Base-by-base conservation (phyloP, 2,329 filamentous ascomycete genomes). In the Colletotrichum tamarilloi region DNA sequence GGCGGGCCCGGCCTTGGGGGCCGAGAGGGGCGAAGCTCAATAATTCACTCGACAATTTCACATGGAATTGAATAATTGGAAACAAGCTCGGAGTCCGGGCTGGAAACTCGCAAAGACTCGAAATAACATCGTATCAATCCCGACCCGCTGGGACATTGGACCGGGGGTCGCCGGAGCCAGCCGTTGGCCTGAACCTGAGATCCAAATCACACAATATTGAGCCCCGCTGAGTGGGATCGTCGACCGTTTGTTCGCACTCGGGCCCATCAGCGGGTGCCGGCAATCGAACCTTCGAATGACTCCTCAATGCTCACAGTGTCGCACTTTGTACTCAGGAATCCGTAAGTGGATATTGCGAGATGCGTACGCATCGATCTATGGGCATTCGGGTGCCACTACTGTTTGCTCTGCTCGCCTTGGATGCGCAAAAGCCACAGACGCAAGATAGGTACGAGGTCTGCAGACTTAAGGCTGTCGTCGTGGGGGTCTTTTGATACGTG, bases 91-190 rank as follows among this genome's bases (percentile, higher is more conserved):
- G 22, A 26, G 38, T 9, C 14, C 35, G 19, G 26, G 35, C 19
- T 60, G 38, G 38, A 42, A 42, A 19, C 38, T 42, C 6, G 22
- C n/a, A 16, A 38, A 26, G 60, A 38, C 42, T 58, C 38, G n/a
- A 56, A 64, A 56, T 26, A 56, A 60, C 24, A 55, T 70, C 59
- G 56, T 73, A 60, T 73, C 67, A 28, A 69, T 59, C 66, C 70
- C 32, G 49, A 30, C 16, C 12, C n/a, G 55, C 26, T 28, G 28
- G 60, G 60, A 35, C 28, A 35, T 38, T 53, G 46, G 22, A 38
- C 24, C 14, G 32, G 28, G 26, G 28, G 46, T 16, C 5, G 46
- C 46, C 32, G 64, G 38, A 67, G 60, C 58, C 59, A 59, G 53
- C 32, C 16, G 42, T 42, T 30, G 69, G 52, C 66, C 70, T 65